Base-by-base conservation (phyloP, 192 early-diverging fungal species). In the Umbelopsis ramanniana region DNA sequence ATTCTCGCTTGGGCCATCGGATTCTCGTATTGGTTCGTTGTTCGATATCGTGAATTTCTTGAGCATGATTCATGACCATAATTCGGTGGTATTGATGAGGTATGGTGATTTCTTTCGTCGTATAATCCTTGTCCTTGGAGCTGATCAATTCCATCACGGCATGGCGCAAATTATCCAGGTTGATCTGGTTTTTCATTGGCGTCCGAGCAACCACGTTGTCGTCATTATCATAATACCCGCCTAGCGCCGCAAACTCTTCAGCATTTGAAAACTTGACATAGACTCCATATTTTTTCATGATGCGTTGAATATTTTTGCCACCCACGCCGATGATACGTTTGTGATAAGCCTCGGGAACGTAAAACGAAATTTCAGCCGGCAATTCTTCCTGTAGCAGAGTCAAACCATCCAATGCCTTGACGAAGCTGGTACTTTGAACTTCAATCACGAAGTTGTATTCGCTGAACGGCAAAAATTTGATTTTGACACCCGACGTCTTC, bases 291-390 rank as follows among this genome's bases (percentile, higher is more conserved):
- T 93, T 91, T 52, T 95, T 95, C 93, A 95, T 95, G 72, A 95
- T 95, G 40, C 91, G 84, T 67, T 95, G 93, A 50, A 95, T 94
- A 76, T 95, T 95, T 55, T 92, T 94, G 69, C 93, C 93, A 8
- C 91, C 92, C 17, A 94, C 93, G 6, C 93, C 93, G 68, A 95
- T 95, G 70, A 95, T 95, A 12, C 93, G 85, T 77, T 95, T 95
- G 81, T 95, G 93, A 72, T 86, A 92, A 1, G 88, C 77, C 69
- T 95, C 93, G 35, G 93, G 93, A 6, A 95, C 88, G 78, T 88
- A 89, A 68, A 95, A 95, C 10, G 89, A 91, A 52, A 93, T 91
- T 66, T 95, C 93, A 10, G 93, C 93, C 3, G 93, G 93, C n/a
- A 95, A 70, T 77, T 95, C 93, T 71, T 94, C 93, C 76, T 90